Evolutionary conservation across 2,329 filamentous ascomycete genomes (phyloP), one percentile per base, ranked within the genome.

Genomic region (Immersiporthe knoxdaviesiana): DNA sequence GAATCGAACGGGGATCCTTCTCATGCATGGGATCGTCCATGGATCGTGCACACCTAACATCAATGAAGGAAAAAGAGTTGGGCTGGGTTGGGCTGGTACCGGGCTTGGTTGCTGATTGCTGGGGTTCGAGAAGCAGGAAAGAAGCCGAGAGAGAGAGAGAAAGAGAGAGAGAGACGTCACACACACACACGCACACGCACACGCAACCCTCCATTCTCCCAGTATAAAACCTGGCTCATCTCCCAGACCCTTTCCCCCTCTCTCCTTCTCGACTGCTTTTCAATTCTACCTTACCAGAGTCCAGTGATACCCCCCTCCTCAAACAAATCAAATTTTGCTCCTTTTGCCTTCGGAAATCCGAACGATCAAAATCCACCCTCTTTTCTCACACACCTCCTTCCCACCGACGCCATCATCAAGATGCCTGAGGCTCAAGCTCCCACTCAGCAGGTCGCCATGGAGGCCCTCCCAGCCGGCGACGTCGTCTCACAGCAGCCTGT

Each of bases 401-500:
- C 58, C 58, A 52, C 52, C 24, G 65, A 35, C n/a, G 52, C 16
- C 14, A 56, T n/a, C 41, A 63, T 4, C 73, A 75, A 72, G 52
- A 78, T 78, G 77, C 76, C 77, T 73, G 71, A 75, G 72, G 70
- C 68, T 56, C 70, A 74, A 59, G 70, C 70, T 54, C 52, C 76
- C 39, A 69, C 73, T 67, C 75, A 76, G 71, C 76, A 77, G 72
- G 74, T 74, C 72, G 73, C 76, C 63, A 78, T 78, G 77, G 75
- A 77, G 66, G 75, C 71, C 52, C 50, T 67, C 37, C 66, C 72
- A 18, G 71, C 72, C 11, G 70, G 65, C 67, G 71, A 63, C 21
- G 71, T 75, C 44, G 68, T 78, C 72, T 74, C 75, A 14, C 74
- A 77, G 72, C 77, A 78, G 70, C 77, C 76, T 8, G 77, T 78